Percentiles rank a stretch among this genome's conserved stretches.
These are phyloP conservation scores for Logfia minima DNA, from an alignment of 129 eudicot species.

Conservation along the genomic window DNA sequence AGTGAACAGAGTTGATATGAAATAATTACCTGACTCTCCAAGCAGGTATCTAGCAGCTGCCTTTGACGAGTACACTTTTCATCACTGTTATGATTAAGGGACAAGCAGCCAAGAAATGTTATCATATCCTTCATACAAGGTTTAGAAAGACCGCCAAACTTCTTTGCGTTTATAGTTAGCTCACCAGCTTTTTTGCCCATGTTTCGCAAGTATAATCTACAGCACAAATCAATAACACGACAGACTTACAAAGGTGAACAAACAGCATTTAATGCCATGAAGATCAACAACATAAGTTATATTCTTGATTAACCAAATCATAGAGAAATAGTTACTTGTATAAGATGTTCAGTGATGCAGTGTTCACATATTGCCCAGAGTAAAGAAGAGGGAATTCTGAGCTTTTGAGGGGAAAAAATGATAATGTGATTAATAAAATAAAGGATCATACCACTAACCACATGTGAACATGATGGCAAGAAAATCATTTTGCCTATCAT, in stretches of 20 bases:
- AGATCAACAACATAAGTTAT: not conserved
- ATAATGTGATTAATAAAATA: not conserved
- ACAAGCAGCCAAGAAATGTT: constrained; percentile 40
- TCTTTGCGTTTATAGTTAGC: constrained; percentile 38
- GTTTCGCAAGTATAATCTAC: constrained; percentile 16
- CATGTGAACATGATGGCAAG: not conserved
- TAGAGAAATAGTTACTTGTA: not conserved
- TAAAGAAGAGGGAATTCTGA: not conserved
- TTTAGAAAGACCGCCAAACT: constrained; percentile 38
- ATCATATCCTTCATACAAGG: constrained; percentile 44
- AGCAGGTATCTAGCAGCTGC: constrained; percentile 26
- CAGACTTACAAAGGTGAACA: not conserved
- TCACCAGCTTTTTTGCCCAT: constrained; percentile 44
- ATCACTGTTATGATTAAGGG: constrained; percentile 39
- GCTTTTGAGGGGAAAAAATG: not conserved
- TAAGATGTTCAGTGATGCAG: not conserved
- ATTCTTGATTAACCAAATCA: not conserved
- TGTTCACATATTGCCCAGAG: not conserved
- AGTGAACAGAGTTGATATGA: not conserved
- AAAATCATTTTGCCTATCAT: not conserved
- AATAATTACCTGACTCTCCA: constrained; percentile 34
- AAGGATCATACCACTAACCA: too few species aligned
- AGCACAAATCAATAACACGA: constrained; percentile 8
- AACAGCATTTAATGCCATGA: not conserved
- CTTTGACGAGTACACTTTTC: constrained; percentile 37